These are phyloP conservation scores for Dendrobium chrysotoxum DNA, from an alignment of 106 monocot genomes.

Conservation along the genomic window DNA sequence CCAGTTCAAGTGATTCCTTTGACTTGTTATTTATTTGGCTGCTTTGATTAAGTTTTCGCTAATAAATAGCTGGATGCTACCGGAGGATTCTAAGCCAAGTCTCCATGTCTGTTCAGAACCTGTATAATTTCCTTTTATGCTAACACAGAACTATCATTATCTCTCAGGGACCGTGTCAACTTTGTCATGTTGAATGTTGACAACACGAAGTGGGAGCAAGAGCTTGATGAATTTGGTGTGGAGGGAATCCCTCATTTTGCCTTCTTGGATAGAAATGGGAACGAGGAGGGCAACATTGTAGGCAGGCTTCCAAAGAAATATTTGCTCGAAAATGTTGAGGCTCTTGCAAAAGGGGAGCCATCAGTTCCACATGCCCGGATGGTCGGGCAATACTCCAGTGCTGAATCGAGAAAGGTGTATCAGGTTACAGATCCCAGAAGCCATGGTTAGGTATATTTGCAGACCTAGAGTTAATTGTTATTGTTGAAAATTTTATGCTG, in stretches of 20 bases:
- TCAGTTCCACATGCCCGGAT: conserved; percentile 72
- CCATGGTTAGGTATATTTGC: conserved; percentile 39
- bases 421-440: conserved; percentile 85
- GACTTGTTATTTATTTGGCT: neutral
- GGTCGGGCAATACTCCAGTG: conserved; percentile 66
- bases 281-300: conserved; percentile 87
- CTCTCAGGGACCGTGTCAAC: conserved; percentile 68
- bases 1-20: conserved; percentile 60
- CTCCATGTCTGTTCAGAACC: no score
- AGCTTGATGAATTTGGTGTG: conserved; percentile 95
- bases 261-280: conserved; percentile 80
- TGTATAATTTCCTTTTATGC: neutral
- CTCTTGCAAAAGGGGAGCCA: conserved; percentile 75
- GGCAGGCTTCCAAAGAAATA: conserved; percentile 76
- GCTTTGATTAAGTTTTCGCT: neutral
- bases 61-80: neutral
- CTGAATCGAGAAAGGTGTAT: conserved; percentile 67
- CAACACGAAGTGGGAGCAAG: conserved; percentile 98
- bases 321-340: conserved; percentile 75
- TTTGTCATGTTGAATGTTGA: conserved; percentile 98
- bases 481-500: neutral
- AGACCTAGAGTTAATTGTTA: no score
- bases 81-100: neutral
- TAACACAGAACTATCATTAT: neutral
- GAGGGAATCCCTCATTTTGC: conserved; percentile 98